These are phyloP conservation scores for Backusella parvicylindrica DNA, from an alignment of 192 early-diverging fungal genomes.

Conservation along the genomic window DNA sequence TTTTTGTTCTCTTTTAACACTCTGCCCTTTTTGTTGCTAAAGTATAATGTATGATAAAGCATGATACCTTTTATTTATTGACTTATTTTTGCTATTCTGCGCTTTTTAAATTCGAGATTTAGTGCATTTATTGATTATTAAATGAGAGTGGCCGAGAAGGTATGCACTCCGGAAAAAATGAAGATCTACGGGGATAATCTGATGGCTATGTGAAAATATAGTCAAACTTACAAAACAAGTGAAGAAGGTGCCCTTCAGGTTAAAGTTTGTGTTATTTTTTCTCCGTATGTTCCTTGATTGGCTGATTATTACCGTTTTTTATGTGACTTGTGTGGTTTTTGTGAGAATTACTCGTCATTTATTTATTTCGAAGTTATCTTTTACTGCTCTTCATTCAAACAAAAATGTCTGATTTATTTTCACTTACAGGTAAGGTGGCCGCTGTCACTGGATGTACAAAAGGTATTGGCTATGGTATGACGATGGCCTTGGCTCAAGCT, in stretches of 20 bases:
- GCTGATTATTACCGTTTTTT: not conserved
- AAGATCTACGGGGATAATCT: not conserved
- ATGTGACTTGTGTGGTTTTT: not conserved
- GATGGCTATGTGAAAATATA: not conserved
- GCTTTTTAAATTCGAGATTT: too few relatives aligned
- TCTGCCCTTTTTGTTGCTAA: too few relatives aligned
- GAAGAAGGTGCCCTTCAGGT: not conserved
- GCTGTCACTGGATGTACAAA: constrained; percentile 20
- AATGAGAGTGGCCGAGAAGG: not conserved
- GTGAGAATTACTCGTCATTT: not conserved
- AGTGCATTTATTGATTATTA: too few relatives aligned
- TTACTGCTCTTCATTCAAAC: not conserved
- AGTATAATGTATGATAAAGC: too few relatives aligned
- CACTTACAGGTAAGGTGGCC: constrained; percentile 18
- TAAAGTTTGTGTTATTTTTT: not conserved
- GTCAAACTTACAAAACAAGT: not conserved
- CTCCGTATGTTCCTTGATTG: not conserved
- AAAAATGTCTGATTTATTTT: constrained; percentile 14
- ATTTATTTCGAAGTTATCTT: not conserved
- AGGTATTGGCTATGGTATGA: constrained; percentile 23
- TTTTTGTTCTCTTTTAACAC: too few relatives aligned
- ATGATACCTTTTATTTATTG: too few relatives aligned
- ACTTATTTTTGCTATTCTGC: too few relatives aligned
- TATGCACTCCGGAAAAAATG: not conserved
- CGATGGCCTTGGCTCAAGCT: constrained; percentile 23